Base-by-base conservation (phyloP, 129 eudicot genomes). In the Lonicera japonica region DNA sequence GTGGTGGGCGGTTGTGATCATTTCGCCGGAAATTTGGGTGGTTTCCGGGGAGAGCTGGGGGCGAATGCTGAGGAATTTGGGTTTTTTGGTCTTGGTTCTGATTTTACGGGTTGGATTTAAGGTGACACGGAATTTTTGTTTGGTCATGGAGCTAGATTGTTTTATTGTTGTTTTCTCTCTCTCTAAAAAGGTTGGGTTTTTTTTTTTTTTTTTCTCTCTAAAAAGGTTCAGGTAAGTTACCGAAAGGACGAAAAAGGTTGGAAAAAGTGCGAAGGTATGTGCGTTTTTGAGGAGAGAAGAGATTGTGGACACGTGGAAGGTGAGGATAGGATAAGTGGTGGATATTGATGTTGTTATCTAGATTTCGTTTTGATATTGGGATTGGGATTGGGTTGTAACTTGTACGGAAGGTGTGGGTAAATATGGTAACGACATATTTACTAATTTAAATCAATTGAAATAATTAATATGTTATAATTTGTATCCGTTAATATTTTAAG, bases 61-160 rank as follows among this genome's bases (percentile, higher is more conserved):
- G 2, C 75, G 79, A 68, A 87, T 82, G 75, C 87, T 80, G 41
- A 86, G 56, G 66, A n/a, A 87, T 25, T 81, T 88, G 38, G 86
- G 89, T 25, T 79, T 88, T 21, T 74, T 72, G 19, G 67, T 73
- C 60, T 70, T 83, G 47, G 64, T 65, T 65, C 78, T 52, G 13
- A 58, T 23, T 54, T 75, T 82, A 17, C 76, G 80, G 4, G 81
- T 14, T 14, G 77, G 41, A 1, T 45, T 70, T 0, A 64, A 38
- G 15, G 66, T 64, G 34, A 53, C 63, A 9, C 55, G 39, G 67
- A 29, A 6, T 29, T 29, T 29, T 29, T 29, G 36, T 29, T 29
- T 4, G 65, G 68, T 64, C 79, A 73, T 69, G 22, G 71, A 17
- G 19, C 24, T 25, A 3, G 52, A 20, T 13, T 36, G n/a, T 25